phyloP scores from a whole-genome alignment of 768 basidiomycete species.

The Phylloporus scabripes region DNA sequence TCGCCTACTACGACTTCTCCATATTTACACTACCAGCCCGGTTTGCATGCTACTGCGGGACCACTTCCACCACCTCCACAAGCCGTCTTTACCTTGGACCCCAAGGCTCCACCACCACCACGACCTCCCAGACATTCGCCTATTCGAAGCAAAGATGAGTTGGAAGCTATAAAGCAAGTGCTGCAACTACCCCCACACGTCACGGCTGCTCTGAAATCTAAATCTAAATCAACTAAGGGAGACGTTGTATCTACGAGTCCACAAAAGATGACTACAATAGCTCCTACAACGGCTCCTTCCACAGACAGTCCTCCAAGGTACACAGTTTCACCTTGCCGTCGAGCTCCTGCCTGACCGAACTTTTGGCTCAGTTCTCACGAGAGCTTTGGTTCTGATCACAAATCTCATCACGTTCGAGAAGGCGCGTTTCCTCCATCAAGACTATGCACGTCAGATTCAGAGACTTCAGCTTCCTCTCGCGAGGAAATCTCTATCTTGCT shows the following conservation, averaged over 20 bases:
- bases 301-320: conserved; percentile 18
- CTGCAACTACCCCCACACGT: conserved; percentile 57
- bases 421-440: conserved; percentile 58
- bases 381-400: conserved; percentile 14
- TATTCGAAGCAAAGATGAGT: conserved; percentile 41
- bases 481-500: conserved; percentile 16
- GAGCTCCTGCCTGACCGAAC: background rate
- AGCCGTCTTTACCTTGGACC: conserved; percentile 45
- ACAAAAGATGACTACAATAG: conserved; percentile 13
- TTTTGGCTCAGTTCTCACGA: conserved; percentile 18
- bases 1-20: conserved; percentile 30
- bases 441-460: conserved; percentile 24
- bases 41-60: conserved; percentile 64
- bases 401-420: conserved; percentile 44
- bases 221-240: conserved; percentile 16
- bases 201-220: conserved; percentile 34
- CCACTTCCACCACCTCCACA: conserved; percentile 69
- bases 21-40: conserved; percentile 61
- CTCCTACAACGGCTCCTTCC: conserved; percentile 1
- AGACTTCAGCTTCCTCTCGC: conserved; percentile 9
- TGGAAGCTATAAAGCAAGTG: conserved; percentile 54
- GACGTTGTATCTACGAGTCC: conserved; percentile 24
- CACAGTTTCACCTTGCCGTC: background rate
- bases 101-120: conserved; percentile 47
- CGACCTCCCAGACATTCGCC: conserved; percentile 62